phyloP scores from a whole-genome alignment of 2,329 filamentous ascomycete species.

The Scedosporium minutisporum region DNA sequence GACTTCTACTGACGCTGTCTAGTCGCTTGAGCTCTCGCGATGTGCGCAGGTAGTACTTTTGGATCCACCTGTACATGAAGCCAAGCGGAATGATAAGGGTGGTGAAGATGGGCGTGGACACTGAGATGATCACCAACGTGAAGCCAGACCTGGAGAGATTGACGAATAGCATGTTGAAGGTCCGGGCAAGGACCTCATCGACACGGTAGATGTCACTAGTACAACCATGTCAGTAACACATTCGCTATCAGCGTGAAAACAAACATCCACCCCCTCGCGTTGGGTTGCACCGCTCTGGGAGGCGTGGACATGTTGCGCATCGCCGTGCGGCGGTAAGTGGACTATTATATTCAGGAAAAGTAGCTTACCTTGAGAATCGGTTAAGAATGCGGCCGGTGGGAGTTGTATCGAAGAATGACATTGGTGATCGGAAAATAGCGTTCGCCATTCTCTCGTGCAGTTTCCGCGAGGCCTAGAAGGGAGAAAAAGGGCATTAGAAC shows the following conservation, averaged over 20 bases:
- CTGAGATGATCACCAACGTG: conserved; percentile 77
- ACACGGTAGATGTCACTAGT: conserved; percentile 66
- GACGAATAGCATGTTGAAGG: conserved; percentile 92
- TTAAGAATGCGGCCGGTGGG: conserved; percentile 95
- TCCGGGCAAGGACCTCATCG: conserved; percentile 87
- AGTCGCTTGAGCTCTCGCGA: conserved; percentile 93
- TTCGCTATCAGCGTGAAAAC: background rate
- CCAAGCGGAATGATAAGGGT: conserved; percentile 72
- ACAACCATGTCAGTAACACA: background rate
- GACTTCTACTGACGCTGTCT: conserved; percentile 89
- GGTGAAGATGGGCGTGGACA: conserved; percentile 71
- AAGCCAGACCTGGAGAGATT: conserved; percentile 68
- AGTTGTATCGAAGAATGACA: conserved; percentile 98
- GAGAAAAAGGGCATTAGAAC: background rate
- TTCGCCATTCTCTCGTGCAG: conserved; percentile 95
- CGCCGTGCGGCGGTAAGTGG: background rate
- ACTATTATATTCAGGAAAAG: background rate
- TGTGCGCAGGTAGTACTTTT: conserved; percentile 92
- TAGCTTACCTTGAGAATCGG: conserved; percentile 78
- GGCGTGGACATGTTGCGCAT: background rate
- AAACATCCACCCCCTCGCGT: background rate
- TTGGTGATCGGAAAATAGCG: conserved; percentile 92
- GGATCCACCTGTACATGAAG: conserved; percentile 80
- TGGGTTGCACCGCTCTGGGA: background rate
- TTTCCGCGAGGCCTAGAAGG: conserved; percentile 71